Conservation (phyloP, 164 flowering plant species). For the Tetrastigma voinierianum region DNA sequence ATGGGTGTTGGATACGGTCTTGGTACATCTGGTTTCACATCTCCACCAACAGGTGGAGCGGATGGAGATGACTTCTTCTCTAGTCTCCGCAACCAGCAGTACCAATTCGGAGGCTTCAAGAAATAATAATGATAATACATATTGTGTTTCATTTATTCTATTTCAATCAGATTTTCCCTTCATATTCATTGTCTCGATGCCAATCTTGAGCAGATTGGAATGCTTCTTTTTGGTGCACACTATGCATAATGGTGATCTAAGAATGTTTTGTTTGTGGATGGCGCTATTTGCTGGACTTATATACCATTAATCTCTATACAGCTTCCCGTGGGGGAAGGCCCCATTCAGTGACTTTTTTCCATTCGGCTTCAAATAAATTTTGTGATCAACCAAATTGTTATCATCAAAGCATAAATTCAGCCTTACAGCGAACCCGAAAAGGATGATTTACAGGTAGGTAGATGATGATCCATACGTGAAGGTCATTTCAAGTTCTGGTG, state of each 20-base stretch:
- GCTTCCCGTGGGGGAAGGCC: background rate
- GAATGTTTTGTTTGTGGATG: background rate
- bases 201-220: slow-evolving; percentile 1
- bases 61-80: slow-evolving; percentile 64
- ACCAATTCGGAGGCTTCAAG: slow-evolving; percentile 61
- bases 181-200: slow-evolving; percentile 16
- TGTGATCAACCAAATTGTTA: no score
- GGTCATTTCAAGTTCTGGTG: no score
- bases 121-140: slow-evolving; percentile 47
- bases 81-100: slow-evolving; percentile 37
- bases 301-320: background rate
- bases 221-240: slow-evolving; percentile 2
- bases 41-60: slow-evolving; percentile 31
- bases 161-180: background rate
- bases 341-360: no score
- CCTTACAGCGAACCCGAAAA: no score
- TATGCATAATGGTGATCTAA: background rate
- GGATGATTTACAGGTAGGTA: no score
- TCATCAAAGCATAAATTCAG: no score
- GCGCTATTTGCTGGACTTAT: background rate
- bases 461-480: no score
- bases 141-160: background rate
- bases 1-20: slow-evolving; percentile 79
- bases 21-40: slow-evolving; percentile 50
- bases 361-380: no score